Base-by-base conservation (phyloP, 2,329 filamentous ascomycete species). In the Hymenoscyphus linearis region DNA sequence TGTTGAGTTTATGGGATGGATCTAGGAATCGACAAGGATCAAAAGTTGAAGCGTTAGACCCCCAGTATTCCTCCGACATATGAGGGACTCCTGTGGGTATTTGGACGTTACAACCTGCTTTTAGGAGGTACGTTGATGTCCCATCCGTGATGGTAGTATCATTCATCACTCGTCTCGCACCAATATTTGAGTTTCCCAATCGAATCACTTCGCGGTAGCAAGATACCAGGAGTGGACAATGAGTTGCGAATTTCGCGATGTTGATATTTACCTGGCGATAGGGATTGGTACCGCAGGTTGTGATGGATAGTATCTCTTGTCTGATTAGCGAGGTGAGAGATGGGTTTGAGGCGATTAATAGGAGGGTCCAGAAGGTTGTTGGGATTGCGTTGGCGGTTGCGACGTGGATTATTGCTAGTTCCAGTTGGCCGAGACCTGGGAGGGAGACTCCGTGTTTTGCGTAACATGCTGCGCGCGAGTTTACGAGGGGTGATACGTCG, bases 171-270 rank as follows among this genome's bases (percentile, higher is more conserved):
- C 72, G 69, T 6, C 80, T 75, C 52, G 70, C 74, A 10, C 75
- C 74, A 12, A 75, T 65, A 14, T 74, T 69, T 2, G 74, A 72
- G 36, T 76, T 76, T 12, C 65, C 68, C 6, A 79, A 62, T 5
- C 80, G 77, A 60, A 80, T 69, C 0, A 74, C 74, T 64, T 82
- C 80, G 18, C 74, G 74, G 64, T 77, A 80, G 22, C 73, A 73
- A 52, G 76, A 77, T 12, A 76, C 70, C 10, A 82, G 69, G 5
- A 80, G 66, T 0, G 79, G 78, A 52, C 76, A 76, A 6, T 70
- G 59, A 1, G 72, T 65, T 12, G 75, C 72, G 9, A 80, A 71
- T 2, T 65, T 66, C 1, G 68, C 67, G 58, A 76, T 73, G 16
- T 78, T 71, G 14, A 82, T 68, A 1, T 66, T 71, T 4, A 60